phyloP scores from a whole-genome alignment of 306 rosid genomes.

The Inga laurina region DNA sequence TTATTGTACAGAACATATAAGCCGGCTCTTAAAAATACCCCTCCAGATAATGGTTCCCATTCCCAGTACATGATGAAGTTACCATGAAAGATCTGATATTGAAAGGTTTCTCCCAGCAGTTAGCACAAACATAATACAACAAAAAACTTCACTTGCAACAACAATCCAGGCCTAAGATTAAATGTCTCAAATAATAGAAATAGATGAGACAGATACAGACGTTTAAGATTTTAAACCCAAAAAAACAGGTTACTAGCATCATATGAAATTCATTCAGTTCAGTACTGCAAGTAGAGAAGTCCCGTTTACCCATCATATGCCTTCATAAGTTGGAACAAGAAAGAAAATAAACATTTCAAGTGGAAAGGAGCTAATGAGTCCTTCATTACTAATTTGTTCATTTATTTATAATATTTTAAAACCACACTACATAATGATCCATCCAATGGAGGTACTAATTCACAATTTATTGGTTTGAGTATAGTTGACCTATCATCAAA shows the following conservation, averaged over 20 bases:
- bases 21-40: neutral
- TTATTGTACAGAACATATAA: slow-evolving; percentile 14
- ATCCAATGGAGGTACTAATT: neutral
- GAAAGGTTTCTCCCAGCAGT: neutral
- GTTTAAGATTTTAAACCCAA: neutral
- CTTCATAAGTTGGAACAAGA: neutral
- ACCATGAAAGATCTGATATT: neutral
- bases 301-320: neutral
- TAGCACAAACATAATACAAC: neutral
- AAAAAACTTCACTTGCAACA: slow-evolving; percentile 1
- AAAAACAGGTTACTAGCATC: neutral
- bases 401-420: neutral
- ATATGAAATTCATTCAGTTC: neutral
- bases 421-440: neutral
- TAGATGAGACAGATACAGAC: neutral
- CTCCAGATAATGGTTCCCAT: slow-evolving; percentile 8
- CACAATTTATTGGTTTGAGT: too few relatives aligned
- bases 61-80: neutral
- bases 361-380: neutral
- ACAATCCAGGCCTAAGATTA: neutral
- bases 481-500: too few relatives aligned
- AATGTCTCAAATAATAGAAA: neutral
- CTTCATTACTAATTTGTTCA: neutral
- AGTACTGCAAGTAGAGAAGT: neutral
- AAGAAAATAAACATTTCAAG: neutral